Evolutionary conservation across 2,329 filamentous ascomycete genomes (phyloP), one percentile per base, ranked within the genome.

Genomic region (Thermothelomyces thermophilus): DNA sequence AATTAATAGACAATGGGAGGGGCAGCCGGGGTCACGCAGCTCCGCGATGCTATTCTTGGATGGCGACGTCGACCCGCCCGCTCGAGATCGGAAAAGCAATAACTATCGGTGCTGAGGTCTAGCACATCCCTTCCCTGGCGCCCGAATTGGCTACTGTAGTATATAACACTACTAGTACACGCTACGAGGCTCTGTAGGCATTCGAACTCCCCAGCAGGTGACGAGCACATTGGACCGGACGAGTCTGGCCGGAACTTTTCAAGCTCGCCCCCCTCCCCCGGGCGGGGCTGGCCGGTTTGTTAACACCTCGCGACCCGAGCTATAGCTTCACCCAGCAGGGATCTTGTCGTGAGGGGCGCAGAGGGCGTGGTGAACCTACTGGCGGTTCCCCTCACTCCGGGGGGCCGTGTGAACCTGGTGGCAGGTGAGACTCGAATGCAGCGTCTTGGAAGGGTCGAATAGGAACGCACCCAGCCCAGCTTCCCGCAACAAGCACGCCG

Each of bases 311-410:
- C 45, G 31, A 43, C 44, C 43, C 47, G 41, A 50, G 39, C 31
- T 57, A 57, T 58, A 58, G 51, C 53, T 35, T 57, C 34, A 26
- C 28, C 16, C 16, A 39, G 39, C 56, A 58, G 46, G 56, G 56
- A 54, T 58, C 41, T 46, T 48, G 42, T 14, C 43, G 51, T 45
- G 42, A 51, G 46, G 46, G 41, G 45, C 40, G 28, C 52, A 28
- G 49, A 22, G 45, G 35, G 41, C n/a, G n/a, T 45, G 28, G 42
- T 34, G 24, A 49, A 36, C 39, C 48, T 41, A 41, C 11, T 42
- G 34, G 20, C 16, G 19, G 26, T 17, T 10, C 24, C 50, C n/a
- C 24, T 28, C 48, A 40, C 14, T 36, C 31, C 30, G 41, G 46
- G 17, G 40, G 40, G 17, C n/a, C n/a, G n/a, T n/a, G 33, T n/a